Base-by-base conservation (phyloP, 805 yeast genomes). In the Lachancea mirantina region DNA sequence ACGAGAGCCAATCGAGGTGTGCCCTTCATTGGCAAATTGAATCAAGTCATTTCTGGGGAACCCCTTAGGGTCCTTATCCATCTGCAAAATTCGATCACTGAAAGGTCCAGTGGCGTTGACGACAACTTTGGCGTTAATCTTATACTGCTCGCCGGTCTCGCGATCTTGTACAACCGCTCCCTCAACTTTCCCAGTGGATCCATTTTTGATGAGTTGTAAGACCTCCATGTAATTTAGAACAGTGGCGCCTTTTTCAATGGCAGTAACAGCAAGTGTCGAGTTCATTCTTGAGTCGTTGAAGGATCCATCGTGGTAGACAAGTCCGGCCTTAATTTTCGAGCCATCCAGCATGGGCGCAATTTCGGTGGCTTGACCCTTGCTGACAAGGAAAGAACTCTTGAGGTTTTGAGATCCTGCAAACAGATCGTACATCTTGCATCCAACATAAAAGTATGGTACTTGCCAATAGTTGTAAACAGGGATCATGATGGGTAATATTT, bases 381-480 rank as follows among this genome's bases (percentile, higher is more conserved):
- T 69, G 55, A 85, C 67, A 41, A 85, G 58, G 49, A 84, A 87
- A 17, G 94, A 78, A 42, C 74, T 67, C 55, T 83, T 77, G 59
- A 88, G 70, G 65, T 85, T 84, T 60, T 85, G 89, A 42, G 70
- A 64, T 34, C 96, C 96, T 23, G 96, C 96, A 55, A 89, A 80
- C 61, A 88, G 64, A 61, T 88, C 97, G 64, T 88, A 88, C 73
- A 81, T 68, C 61, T 85, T 82, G 55, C 92, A 83, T 39, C 97
- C 97, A 24, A 74, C 78, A 64, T 81, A 88, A 66, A 82, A 85
- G 66, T 88, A 88, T 27, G 96, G 96, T 34, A 84, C 73, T 67
- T 87, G 95, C 96, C 96, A 88, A 73, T 84, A 84, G 52, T 76
- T 76, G 70, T 89, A 88, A 38, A 88, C 88, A n/a, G 97, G 97